Percentiles rank a stretch among this genome's conserved stretches.
Conservation (phyloP, 257 asterid genomes). For the Galeopsis tetrahit region DNA sequence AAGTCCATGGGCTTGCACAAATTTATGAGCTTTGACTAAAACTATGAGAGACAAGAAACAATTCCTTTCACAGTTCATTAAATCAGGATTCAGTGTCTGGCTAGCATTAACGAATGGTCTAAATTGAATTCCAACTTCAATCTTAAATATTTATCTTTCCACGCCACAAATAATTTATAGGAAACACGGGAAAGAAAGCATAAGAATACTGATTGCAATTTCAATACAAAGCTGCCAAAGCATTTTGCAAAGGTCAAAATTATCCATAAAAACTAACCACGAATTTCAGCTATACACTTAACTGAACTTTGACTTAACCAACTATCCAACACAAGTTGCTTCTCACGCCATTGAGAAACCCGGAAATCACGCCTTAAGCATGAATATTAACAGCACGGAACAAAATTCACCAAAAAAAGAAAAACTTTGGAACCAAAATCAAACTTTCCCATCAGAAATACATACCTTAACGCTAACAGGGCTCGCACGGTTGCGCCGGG, state of each 20-base stretch:
- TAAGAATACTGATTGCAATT: constrained; percentile 11
- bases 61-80: constrained; percentile 18
- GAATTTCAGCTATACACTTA: background rate
- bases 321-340: constrained; percentile 9
- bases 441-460: background rate
- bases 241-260: constrained; percentile 18
- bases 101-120: background rate
- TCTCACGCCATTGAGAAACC: constrained; percentile 15
- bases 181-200: background rate
- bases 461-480: constrained; percentile 55
- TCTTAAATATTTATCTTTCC: constrained; percentile 7
- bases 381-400: background rate
- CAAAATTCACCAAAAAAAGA: background rate
- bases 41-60: constrained; percentile 1
- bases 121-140: constrained; percentile 25
- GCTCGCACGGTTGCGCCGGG: constrained; percentile 44
- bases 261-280: constrained; percentile 8
- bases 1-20: background rate
- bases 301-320: background rate
- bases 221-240: constrained; percentile 11
- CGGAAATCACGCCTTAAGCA: background rate
- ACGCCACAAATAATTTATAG: background rate
- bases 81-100: background rate
- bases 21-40: background rate
- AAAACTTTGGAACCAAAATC: background rate